Evolutionary conservation across 371 early-diverging fungal genomes (phyloP), one percentile per base, ranked within the genome.

Genomic region (Mortierella sp.): DNA sequence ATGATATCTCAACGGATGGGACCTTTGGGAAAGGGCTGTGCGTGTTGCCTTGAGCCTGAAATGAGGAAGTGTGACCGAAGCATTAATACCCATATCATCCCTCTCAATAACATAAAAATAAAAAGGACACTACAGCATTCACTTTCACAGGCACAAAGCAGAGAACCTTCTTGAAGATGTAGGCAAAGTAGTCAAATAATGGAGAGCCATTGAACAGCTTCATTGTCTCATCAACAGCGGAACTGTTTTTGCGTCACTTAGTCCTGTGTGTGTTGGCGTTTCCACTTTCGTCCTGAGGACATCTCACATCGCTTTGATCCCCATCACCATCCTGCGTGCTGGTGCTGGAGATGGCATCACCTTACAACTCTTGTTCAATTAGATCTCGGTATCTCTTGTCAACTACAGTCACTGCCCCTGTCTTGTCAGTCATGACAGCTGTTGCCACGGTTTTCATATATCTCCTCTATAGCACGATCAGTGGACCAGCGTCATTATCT

Each of bases 11-110:
- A 44, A 12, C 44, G 12, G 45, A 37, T 59, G 59, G 59, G 19
- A 45, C 46, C 43, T 43, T 21, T 59, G 45, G 59, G 37, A 37
- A 9, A 15, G 59, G 43, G 43, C 43, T 23, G 21, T 59, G 43
- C 45, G 43, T 59, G 59, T 21, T 30, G n/a, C 57, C 57, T 57
- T 57, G 57, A 12, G 57, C 57, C 57, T 57, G 37, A 19, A 29
- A 57, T 57, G 57, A 57, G 57, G 18, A 57, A 37, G 16, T 57
- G 37, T 57, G 37, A 57, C 57, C n/a, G 43, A 45, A 14, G 43
- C 45, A 43, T 18, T 29, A 45, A 37, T 37, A 59, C 2, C 15
- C 59, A 44, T 37, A 44, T 21, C 16, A n/a, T 23, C 21, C 15
- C 44, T 21, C 18, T 21, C 59, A 59, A 59, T 43, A 59, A 59